Base-by-base conservation (phyloP, 345 rosid genomes). In the Erodium maritimum region DNA sequence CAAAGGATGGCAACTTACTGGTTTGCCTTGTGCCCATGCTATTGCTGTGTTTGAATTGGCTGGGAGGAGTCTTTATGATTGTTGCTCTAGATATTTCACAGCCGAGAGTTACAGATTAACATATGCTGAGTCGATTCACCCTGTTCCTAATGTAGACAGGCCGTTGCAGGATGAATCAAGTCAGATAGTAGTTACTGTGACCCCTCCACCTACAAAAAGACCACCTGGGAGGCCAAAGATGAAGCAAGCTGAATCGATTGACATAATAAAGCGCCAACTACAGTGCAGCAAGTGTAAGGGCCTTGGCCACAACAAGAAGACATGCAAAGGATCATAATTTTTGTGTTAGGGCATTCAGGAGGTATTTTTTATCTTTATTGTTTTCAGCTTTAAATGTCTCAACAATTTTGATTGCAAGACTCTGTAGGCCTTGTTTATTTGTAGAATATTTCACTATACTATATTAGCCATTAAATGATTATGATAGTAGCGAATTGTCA, bases 261-360 rank as follows among this genome's bases (percentile, higher is more conserved):
- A 84, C 50, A 70, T 86, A 52, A 76, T 76, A 14, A 91, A 81
- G 66, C 82, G 96, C 56, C 91, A 86, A 74, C 89, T 88, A 21
- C 98, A 91, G 58, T 91, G 98, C 72, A 91, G 98, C 82, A 81
- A 77, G 73, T 91, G 98, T 85, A 91, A 91, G 77, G 95, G 98
- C 22, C 78, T 88, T 54, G 98, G 96, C 59, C 98, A 91, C 73
- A 91, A 91, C 71, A 88, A 88, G 77, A 84, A 82, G 71, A 91
- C 97, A 1, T 91, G 97, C 86, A 85, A 75, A 80, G 85, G 67
- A 60, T 54, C 75, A 25, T 72, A 75, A 79, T n/a, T 63, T 21
- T 45, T n/a, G n/a, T n/a, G n/a, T n/a, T n/a, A n/a, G n/a, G n/a
- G n/a, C n/a, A n/a, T n/a, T n/a, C n/a, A n/a, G n/a, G 17, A 13